Base-by-base conservation (phyloP, 306 rosid species). In the Cucurbita moschata region DNA sequence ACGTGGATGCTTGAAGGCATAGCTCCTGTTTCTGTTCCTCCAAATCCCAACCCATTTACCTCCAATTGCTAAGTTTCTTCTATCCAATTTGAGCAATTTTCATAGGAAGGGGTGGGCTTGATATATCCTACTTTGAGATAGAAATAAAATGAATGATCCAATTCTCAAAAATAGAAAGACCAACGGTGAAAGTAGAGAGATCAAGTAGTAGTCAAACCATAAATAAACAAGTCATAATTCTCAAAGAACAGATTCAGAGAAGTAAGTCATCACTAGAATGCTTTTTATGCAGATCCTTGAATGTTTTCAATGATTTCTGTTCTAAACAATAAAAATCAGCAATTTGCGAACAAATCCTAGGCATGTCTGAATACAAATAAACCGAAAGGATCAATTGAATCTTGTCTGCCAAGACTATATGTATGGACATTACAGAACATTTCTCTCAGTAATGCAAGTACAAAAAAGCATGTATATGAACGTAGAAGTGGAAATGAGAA, bases 1-100 rank as follows among this genome's bases (percentile, higher is more conserved):
- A 47, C 67, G 7, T 82, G 72, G 8, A 83, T 83, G 84, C 80
- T 83, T 54, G 87, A 83, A 81, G 87, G 79, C 4, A 40, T 74
- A n/a, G 79, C 51, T 30, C 81, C 75, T 18, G 86, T 83, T 7
- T 50, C 12, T 9, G 54, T 4, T 74, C 86, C 86, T 42, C 82
- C 83, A 15, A 77, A 73, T 19, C 82, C 75, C 1, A 77, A 10
- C 11, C 79, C 81, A 10, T 76, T 47, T 14, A 52, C 10, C 37
- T 67, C 70, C 39, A 30, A 23, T 12, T 16, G 42, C 30, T 63
- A 56, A 56, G 13, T 21, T 18, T 18, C 19, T 26, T 60, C 42
- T 21, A 7, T 60, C 8, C 8, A 12, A 60, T 60, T 38, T 35
- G 66, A 1, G 7, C n/a, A 26, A 35, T 37, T 19, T 40, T 40